Evolutionary conservation across 164 flowering plant species (phyloP), one percentile per base, ranked within the genome.

Genomic region (Sedum album): DNA sequence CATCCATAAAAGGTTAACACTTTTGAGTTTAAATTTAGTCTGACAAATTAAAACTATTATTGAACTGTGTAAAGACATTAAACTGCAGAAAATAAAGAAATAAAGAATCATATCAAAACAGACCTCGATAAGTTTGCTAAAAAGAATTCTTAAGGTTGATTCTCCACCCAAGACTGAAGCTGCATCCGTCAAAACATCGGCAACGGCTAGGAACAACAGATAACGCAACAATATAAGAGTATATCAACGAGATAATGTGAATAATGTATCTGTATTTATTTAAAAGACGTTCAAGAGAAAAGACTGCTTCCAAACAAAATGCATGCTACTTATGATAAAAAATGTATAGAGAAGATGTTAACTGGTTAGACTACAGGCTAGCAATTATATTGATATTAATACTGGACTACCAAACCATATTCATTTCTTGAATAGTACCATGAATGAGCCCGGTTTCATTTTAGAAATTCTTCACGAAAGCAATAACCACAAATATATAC

Each of bases 91-190:
- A 55, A 28, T 9, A 55, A 2, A 25, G 3, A 25, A 15, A 26
- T 55, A 8, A 55, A 55, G 23, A 57, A 28, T 28, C 60, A 25
- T 11, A 55, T 51, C 23, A 6, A 57, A 23, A 65, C 67, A 65
- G 28, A 94, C 97, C 97, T 92, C 88, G 62, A 85, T 75, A 73
- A 95, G 90, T 80, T 90, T 95, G 86, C 84, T 69, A 69, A 83
- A 92, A 55, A 95, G 93, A 81, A 95, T 90, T 78, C 77, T 85
- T 49, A 95, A 75, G 2, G 91, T 81, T 55, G 84, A 68, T 72
- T 89, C 97, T 71, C 99, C 99, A 49, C 99, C 97, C 73, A 95
- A 78, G 73, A 95, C 91, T 72, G 87, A 82, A 69, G 97, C 96
- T 62, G 96, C 97, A 75, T 95, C 99, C 71, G 78, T 87, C 73